A percentile compares a stretch with the other conserved stretches of the same genome.
phyloP scores from a whole-genome alignment of 106 monocot genomes.

The Agapanthus africanus region DNA sequence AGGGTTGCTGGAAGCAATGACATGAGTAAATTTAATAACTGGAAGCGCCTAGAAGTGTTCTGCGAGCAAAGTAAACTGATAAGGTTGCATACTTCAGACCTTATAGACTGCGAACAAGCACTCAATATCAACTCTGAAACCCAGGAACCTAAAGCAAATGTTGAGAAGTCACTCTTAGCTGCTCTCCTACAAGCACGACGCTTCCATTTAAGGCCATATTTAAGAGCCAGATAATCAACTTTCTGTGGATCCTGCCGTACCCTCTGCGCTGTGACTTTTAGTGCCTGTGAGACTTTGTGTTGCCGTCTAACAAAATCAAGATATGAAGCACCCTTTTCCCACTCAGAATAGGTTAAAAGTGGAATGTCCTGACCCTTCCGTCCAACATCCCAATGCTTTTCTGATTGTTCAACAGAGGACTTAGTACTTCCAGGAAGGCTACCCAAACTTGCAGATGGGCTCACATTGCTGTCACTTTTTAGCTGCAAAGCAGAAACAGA shows the following conservation, averaged over 20 bases:
- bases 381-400: constrained; percentile 37
- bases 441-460: constrained; percentile 20
- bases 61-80: constrained; percentile 70
- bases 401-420: constrained; percentile 30
- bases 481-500: constrained; percentile 26
- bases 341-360: constrained; percentile 86
- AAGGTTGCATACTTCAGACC: constrained; percentile 81
- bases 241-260: constrained; percentile 60
- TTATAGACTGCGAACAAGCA: constrained; percentile 96
- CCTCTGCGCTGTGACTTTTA: constrained; percentile 53
- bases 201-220: constrained; percentile 93
- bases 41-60: constrained; percentile 64
- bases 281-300: constrained; percentile 70
- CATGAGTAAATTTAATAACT: constrained; percentile 81
- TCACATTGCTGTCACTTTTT: constrained; percentile 36
- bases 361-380: constrained; percentile 57
- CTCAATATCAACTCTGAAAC: constrained; percentile 92
- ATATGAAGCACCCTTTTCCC: constrained; percentile 96
- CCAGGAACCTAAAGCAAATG: constrained; percentile 91
- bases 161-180: constrained; percentile 64
- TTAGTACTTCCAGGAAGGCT: constrained; percentile 29
- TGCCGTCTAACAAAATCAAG: constrained; percentile 97
- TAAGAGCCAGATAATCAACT: constrained; percentile 71
- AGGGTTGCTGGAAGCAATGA: constrained; percentile 63
- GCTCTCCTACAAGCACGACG: constrained; percentile 50